These are phyloP conservation scores for Akanthomyces uredinophilus DNA, from an alignment of 2,329 filamentous ascomycete genomes.

Conservation along the genomic window DNA sequence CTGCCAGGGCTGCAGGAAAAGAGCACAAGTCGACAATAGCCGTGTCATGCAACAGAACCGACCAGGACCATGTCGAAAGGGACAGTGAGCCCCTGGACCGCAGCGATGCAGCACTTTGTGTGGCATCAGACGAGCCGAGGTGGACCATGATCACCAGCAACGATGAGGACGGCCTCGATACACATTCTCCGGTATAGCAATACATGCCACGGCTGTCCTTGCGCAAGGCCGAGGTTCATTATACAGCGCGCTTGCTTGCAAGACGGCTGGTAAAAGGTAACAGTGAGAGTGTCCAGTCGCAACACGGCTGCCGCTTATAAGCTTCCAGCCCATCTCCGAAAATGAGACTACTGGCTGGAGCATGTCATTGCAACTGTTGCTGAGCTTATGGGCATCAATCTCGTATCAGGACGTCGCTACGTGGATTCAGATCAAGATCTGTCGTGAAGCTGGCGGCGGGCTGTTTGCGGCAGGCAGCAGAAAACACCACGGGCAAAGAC, in stretches of 20 bases:
- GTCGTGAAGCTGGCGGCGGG: neutral
- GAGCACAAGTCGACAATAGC: neutral
- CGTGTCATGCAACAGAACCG: neutral
- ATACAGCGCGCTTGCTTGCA: no score
- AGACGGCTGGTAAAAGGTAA: no score
- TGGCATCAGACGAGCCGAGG: neutral
- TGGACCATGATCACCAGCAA: no score
- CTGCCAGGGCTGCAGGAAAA: neutral
- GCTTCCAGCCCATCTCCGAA: no score
- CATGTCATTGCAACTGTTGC: no score
- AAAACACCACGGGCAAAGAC: neutral
- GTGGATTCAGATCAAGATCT: neutral
- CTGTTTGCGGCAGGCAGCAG: neutral
- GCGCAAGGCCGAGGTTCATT: no score
- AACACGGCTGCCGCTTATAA: neutral
- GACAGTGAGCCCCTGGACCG: neutral
- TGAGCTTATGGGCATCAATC: neutral
- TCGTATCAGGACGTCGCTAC: neutral
- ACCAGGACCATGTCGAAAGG: neutral
- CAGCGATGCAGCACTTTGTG: neutral
- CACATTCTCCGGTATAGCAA: no score
- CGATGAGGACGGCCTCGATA: no score
- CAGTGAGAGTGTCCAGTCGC: neutral
- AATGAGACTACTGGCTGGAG: no score
- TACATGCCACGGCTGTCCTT: no score